Conservation (phyloP, 257 asterid genomes). For the Ballota nigra region DNA sequence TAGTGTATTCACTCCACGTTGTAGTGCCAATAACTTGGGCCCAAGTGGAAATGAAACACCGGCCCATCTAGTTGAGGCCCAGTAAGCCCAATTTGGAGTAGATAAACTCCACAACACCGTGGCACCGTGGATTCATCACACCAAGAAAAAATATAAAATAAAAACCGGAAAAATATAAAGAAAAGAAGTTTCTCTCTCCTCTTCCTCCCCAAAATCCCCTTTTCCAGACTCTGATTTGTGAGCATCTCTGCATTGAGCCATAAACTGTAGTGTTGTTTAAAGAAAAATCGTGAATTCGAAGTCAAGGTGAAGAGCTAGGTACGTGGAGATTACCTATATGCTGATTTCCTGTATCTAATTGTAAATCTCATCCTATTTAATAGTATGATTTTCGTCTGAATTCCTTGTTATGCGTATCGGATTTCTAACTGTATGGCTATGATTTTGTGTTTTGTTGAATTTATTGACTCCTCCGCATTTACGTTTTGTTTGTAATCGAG, state of each 20-base stretch:
- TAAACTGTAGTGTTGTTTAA: background rate
- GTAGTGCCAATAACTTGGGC: too few species aligned
- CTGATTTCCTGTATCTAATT: background rate
- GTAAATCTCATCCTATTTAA: background rate
- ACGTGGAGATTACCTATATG: slow-evolving; percentile 7
- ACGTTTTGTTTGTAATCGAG: background rate
- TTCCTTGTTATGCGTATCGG: background rate
- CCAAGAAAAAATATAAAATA: background rate
- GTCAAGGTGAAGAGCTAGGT: slow-evolving; percentile 24
- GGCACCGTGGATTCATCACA: background rate
- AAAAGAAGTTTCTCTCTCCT: background rate
- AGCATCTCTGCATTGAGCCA: background rate
- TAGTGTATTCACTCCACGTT: too few species aligned
- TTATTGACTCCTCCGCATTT: background rate
- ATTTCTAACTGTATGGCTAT: background rate
- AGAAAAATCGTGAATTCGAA: background rate
- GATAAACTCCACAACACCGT: slow-evolving; percentile 7
- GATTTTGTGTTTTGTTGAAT: slow-evolving; percentile 11
- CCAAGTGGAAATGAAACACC: background rate
- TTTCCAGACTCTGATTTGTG: slow-evolving; percentile 11
- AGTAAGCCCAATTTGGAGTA: background rate
- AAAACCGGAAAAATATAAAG: background rate
- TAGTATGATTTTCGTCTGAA: background rate
- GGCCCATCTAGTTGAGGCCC: slow-evolving; percentile 6
- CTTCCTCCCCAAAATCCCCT: background rate